Conservation (phyloP, 208 protist species). For the Blastocrithidia nonstop region DNA sequence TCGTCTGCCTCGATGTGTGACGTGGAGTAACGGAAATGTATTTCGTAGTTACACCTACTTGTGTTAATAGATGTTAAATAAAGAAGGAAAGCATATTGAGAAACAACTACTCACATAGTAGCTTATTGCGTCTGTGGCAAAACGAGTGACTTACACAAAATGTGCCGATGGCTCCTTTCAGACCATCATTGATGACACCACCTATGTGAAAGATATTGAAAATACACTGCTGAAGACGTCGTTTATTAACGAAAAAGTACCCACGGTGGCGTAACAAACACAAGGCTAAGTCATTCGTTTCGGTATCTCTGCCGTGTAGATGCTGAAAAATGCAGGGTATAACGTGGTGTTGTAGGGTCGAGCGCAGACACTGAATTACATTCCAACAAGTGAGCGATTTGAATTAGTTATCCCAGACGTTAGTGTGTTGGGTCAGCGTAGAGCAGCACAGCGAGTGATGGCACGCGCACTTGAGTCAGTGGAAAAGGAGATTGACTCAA, state of each 20-base stretch:
- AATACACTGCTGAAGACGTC: conserved; percentile 82
- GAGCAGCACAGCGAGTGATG: conserved; percentile 83
- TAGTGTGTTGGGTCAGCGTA: conserved; percentile 55
- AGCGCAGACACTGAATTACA: conserved; percentile 80
- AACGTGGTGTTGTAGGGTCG: conserved; percentile 86
- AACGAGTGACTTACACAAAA: conserved; percentile 55
- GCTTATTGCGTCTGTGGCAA: conserved; percentile 30
- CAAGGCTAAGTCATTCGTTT: conserved; percentile 87
- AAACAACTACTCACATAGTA: conserved; percentile 36
- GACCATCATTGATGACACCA: conserved; percentile 45
- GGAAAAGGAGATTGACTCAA: conserved; percentile 7
- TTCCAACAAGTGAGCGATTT: conserved; percentile 65
- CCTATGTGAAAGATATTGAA: conserved; percentile 61
- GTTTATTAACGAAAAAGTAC: conserved; percentile 53
- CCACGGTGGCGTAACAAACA: conserved; percentile 80
- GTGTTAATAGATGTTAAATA: conserved; percentile 30
- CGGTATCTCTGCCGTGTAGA: conserved; percentile 32
- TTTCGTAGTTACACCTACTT: conserved; percentile 85
- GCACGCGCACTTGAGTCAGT: conserved; percentile 43
- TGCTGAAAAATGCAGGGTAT: conserved; percentile 55
- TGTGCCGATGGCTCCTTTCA: conserved; percentile 29
- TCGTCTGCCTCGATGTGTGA: conserved; percentile 56
- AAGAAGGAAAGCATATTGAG: conserved; percentile 25
- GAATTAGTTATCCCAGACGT: conserved; percentile 74
- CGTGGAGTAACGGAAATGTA: conserved; percentile 88